Evolutionary conservation across 2,329 filamentous ascomycete species (phyloP), one percentile per base, ranked within the genome.

Genomic region (Apiospora malaysiana): DNA sequence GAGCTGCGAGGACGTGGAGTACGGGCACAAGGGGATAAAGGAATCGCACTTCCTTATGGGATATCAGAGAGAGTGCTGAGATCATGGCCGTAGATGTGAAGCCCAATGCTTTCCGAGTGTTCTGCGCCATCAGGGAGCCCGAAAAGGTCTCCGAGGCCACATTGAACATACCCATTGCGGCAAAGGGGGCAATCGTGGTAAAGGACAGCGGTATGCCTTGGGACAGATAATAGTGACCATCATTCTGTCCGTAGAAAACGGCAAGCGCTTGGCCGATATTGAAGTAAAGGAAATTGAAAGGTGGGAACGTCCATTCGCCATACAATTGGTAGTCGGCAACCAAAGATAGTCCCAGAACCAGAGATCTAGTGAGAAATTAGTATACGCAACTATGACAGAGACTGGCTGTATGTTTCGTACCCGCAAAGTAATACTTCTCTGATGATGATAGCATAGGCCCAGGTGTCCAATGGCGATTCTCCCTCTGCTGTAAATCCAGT

Each of bases 21-120:
- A 91, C 87, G 1, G 96, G 95, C 1, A 98, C 87, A 23, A 99
- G 87, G 0, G 96, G 95, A 77, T 97, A 97, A 75, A 98, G 93
- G 84, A 99, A 99, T 77, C 96, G 94, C 76, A 97, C 93, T 85
- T 99, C 96, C 81, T 99, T 99, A 83, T 99, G 96, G 1, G 94
- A 91, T 75, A 98, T 93, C 66, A 93, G 78, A 1, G 94, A 97
- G 45, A 98, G 87, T 2, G 85, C 81, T 1, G 83, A 79, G 12
- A 93, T 82, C 71, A 91, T 92, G 42, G 89, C 81, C 70, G 91
- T 73, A 56, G 92, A 85, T 9, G 89, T 84, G 42, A 86, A 85
- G 12, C 90, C 85, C 10, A 95, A 82, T 46, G 87, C 86, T 70
- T 85, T 86, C 68, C 85, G 83, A 16, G 87, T 83, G 70, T 84